Percentiles rank a stretch among this genome's conserved stretches.
phyloP scores from a whole-genome alignment of 805 yeast genomes.

The Candida insectalens region DNA sequence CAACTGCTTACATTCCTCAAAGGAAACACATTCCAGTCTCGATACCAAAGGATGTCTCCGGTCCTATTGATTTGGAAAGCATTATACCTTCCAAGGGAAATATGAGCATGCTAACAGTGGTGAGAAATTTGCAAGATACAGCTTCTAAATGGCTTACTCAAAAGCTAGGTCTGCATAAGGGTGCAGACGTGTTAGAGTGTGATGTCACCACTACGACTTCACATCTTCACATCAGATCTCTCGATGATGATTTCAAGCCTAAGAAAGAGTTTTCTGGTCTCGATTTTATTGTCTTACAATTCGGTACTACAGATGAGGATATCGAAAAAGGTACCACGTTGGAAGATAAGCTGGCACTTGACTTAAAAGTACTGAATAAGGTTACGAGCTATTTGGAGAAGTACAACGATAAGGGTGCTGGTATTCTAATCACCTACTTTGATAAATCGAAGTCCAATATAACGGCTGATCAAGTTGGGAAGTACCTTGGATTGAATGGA shows the following conservation, averaged over 20 bases:
- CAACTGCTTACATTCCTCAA: slow-evolving; percentile 5
- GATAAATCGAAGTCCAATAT: slow-evolving; percentile 2
- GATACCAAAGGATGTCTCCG: background rate
- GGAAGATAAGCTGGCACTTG: slow-evolving; percentile 3
- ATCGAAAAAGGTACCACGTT: background rate
- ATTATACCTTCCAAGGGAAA: slow-evolving; percentile 7
- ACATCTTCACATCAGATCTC: slow-evolving; percentile 26
- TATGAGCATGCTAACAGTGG: slow-evolving; percentile 24
- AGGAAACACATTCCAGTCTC: background rate
- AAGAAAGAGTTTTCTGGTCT: slow-evolving; percentile 29
- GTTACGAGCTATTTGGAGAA: slow-evolving; percentile 12
- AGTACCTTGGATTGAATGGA: slow-evolving; percentile 4
- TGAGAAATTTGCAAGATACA: slow-evolving; percentile 22
- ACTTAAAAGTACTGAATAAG: slow-evolving; percentile 12
- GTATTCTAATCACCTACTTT: slow-evolving; percentile 8
- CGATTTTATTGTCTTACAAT: slow-evolving; percentile 39
- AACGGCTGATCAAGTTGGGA: slow-evolving; percentile 8
- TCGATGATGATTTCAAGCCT: slow-evolving; percentile 31
- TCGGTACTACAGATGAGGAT: slow-evolving; percentile 29
- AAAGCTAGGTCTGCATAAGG: slow-evolving; percentile 12
- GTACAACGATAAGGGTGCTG: slow-evolving; percentile 7
- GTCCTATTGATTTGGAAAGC: background rate
- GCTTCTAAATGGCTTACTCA: slow-evolving; percentile 18
- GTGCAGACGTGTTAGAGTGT: slow-evolving; percentile 1
- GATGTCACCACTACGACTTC: background rate